Percentiles rank a stretch among this genome's conserved stretches.
These are phyloP conservation scores for Pythium oligandrum DNA, from an alignment of 352 stramenopile genomes.

Conservation along the genomic window DNA sequence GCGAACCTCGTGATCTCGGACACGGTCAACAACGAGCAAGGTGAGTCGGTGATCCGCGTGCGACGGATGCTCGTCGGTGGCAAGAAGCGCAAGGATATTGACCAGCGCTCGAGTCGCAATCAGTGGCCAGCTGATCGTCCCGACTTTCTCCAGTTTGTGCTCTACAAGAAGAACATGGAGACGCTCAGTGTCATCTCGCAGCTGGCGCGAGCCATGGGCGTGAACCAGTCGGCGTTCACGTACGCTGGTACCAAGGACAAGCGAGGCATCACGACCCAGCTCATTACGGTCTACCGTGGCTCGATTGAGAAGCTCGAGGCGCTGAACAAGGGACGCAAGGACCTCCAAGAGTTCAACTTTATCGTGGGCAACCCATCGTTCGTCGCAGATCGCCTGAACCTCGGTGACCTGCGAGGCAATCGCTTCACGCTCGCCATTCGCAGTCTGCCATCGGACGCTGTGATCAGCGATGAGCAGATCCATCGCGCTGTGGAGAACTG, in stretches of 20 bases:
- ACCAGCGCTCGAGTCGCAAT: constrained; percentile 38
- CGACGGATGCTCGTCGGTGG: constrained; percentile 73
- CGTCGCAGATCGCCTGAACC: constrained; percentile 84
- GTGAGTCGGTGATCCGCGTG: constrained; percentile 66
- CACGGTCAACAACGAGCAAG: constrained; percentile 70
- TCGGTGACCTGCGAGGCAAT: constrained; percentile 93
- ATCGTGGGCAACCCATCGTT: constrained; percentile 92
- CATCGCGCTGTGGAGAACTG: constrained; percentile 69
- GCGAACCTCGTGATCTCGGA: constrained; percentile 74
- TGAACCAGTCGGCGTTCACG: constrained; percentile 72
- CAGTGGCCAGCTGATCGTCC: constrained; percentile 64
- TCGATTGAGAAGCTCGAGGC: constrained; percentile 72
- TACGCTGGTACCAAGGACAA: constrained; percentile 98
- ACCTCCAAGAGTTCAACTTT: constrained; percentile 84
- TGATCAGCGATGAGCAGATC: constrained; percentile 60
- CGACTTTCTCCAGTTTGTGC: constrained; percentile 92
- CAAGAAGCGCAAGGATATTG: constrained; percentile 84
- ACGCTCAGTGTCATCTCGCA: constrained; percentile 86
- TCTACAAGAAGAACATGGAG: constrained; percentile 98
- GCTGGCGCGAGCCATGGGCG: constrained; percentile 63
- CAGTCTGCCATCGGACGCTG: constrained; percentile 63
- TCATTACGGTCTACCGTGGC: constrained; percentile 87
- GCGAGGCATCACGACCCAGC: constrained; percentile 93
- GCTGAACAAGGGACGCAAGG: constrained; percentile 63
- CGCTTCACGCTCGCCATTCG: constrained; percentile 94